phyloP scores from a whole-genome alignment of 306 rosid species.

The Gynostemma pentaphyllum region DNA sequence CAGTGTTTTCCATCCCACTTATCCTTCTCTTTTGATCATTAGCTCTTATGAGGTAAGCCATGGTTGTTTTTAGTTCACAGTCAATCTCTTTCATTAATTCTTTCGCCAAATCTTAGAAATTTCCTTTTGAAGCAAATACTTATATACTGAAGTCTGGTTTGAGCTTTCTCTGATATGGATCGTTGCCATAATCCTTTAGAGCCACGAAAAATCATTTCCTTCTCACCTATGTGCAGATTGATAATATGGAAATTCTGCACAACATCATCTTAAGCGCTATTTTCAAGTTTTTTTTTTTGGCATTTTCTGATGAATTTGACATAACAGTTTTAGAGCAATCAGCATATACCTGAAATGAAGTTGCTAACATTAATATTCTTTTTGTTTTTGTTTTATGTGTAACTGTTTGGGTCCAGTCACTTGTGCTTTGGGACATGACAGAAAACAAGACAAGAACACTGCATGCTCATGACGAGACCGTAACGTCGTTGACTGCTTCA shows the following conservation, averaged over 20 bases:
- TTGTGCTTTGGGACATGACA: constrained; percentile 55
- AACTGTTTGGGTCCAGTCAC: constrained; percentile 28
- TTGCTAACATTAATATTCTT: background rate
- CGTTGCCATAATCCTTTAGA: background rate
- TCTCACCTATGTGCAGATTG: background rate
- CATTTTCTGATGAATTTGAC: background rate
- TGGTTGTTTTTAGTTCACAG: background rate
- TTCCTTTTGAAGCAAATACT: background rate
- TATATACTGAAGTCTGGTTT: too few relatives aligned
- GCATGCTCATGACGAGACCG: constrained; percentile 45
- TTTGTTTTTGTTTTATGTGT: background rate
- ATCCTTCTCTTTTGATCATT: constrained; percentile 34
- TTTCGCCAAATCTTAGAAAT: background rate
- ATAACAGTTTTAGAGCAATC: background rate
- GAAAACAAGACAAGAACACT: constrained; percentile 37
- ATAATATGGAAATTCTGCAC: background rate
- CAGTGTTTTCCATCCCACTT: constrained; percentile 58
- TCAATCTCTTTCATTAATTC: background rate
- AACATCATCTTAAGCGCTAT: background rate
- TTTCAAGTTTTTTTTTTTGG: background rate
- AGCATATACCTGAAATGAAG: background rate
- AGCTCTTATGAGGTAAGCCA: constrained; percentile 52
- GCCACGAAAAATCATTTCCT: background rate
- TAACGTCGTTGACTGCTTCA: constrained; percentile 58
- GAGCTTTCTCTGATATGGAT: too few relatives aligned